A percentile compares a stretch with the other conserved stretches of the same genome.
Evolutionary conservation across 2,329 filamentous ascomycete species (phyloP).

Genomic region (Xylaria hypoxylon): DNA sequence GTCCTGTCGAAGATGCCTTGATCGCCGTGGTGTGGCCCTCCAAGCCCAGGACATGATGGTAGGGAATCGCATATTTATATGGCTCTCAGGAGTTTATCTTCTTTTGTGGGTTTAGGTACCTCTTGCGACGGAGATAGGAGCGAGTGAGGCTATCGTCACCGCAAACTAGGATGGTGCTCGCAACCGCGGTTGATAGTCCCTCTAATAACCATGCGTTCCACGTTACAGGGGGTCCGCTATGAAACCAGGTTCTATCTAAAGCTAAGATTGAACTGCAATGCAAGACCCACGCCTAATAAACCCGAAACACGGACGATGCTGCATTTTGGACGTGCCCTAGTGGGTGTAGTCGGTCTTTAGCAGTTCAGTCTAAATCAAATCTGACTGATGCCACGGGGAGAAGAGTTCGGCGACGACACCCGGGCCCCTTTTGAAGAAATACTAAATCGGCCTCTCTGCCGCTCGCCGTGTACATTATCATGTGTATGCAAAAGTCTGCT

Average conservation of each 20-base stretch:
- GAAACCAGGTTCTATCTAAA: background rate
- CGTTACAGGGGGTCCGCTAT: background rate
- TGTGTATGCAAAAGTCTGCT: background rate
- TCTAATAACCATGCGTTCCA: no score
- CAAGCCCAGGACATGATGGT: background rate
- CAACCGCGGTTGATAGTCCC: no score
- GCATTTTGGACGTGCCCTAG: background rate
- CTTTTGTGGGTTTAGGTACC: background rate
- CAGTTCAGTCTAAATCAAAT: conserved; percentile 19
- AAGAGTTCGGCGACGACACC: conserved; percentile 15
- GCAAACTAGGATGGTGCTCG: no score
- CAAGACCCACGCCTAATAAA: background rate
- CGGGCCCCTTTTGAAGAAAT: background rate
- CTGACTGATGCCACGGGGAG: background rate
- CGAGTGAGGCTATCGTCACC: background rate
- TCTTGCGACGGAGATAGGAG: background rate
- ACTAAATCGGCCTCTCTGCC: background rate
- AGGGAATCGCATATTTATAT: conserved; percentile 3
- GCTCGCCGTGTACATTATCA: background rate
- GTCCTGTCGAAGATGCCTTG: background rate
- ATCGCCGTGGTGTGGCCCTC: background rate
- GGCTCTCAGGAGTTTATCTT: background rate
- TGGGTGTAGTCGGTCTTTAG: background rate
- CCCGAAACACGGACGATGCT: background rate
- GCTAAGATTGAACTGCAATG: background rate